Base-by-base conservation (phyloP, 129 eudicot genomes). In the Calendula officinalis region DNA sequence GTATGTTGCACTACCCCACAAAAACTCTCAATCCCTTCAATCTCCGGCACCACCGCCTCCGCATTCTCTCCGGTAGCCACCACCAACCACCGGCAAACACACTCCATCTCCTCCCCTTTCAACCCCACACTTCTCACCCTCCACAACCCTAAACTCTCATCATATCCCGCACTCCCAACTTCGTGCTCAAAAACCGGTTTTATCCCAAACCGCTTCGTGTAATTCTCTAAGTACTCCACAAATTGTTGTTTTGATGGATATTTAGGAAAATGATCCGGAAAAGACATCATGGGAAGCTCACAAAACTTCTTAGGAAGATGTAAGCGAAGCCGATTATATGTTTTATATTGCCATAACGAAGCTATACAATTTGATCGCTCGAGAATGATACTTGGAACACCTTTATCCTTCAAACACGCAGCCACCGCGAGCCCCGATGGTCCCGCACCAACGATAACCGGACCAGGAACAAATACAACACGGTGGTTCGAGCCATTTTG, bases 31-130 rank as follows among this genome's bases (percentile, higher is more conserved):
- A 82, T 43, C 67, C 99, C 99, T 70, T 78, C 82, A 2, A 92
- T 83, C 44, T 70, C 64, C 55, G 99, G 99, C 78, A 75, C 75
- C 60, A 88, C 82, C 33, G 79, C 89, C 84, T 92, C 96, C 13
- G 99, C 99, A 83, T 92, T 92, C 68, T 92, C 99, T 41, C 99
- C 99, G 13, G 99, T 92, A 2, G 99, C 99, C 77, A 79, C 99
- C 49, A 92, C 71, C 79, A 92, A 40, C 99, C 99, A 92, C 84
- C 91, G 66, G 32, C 91, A 78, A 14, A 83, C 89, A 41, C 85
- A 92, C 81, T 92, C 96, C 70, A 35, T 67, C 77, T 64, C 71
- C 51, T 64, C 83, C 57, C 61, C 61, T 43, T 32, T 49, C 69
- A 64, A 43, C 66, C 77, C 91, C 34, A 45, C 69, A 46, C 78